Evolutionary conservation across 2,329 filamentous ascomycete species (phyloP), one percentile per base, ranked within the genome.

Genomic region (Fusarium sarcochroum): DNA sequence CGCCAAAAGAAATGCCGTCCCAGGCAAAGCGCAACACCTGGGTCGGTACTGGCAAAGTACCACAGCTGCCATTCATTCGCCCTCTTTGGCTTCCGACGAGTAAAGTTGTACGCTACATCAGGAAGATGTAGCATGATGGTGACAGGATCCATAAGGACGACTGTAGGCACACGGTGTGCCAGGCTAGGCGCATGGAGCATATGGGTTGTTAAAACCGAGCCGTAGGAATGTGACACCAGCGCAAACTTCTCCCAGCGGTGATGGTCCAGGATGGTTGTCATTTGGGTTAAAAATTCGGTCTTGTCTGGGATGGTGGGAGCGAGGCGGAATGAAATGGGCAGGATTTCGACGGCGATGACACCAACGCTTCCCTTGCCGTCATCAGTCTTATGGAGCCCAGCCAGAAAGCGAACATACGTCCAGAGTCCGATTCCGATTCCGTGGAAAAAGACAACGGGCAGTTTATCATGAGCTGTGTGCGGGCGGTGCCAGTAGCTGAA

Each of bases 91-190:
- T 65, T 75, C 27, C 86, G 79, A 63, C 84, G 80, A 13, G 86
- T 89, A 75, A 93, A 93, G 77, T 93, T 93, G 81, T 89, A 92
- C 13, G 90, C 89, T 32, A 93, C 89, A 63, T 91, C 84, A 1
- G 90, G 90, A 35, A 91, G 82, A 75, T 93, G 90, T 34, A 93
- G 82, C 56, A 92, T 78, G 54, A 93, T 84, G 23, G 85, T 87
- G 11, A 93, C 88, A 0, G 91, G 91, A 73, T 93, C 85, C 52
- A 86, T 78, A 38, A 87, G 78, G 23, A 86, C 77, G 7, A 81
- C 72, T 1, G 81, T 80, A 8, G 74, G 82, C 17, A 91, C 82
- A 15, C 88, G 83, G 4, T 86, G 75, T 35, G 83, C 78, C 2
- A 89, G 76, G 2, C 66, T 70, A 1, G 82, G 76, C 23, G 83